These are phyloP conservation scores for Pharnaceum exiguum DNA, from an alignment of 148 eudicot species.

Conservation along the genomic window DNA sequence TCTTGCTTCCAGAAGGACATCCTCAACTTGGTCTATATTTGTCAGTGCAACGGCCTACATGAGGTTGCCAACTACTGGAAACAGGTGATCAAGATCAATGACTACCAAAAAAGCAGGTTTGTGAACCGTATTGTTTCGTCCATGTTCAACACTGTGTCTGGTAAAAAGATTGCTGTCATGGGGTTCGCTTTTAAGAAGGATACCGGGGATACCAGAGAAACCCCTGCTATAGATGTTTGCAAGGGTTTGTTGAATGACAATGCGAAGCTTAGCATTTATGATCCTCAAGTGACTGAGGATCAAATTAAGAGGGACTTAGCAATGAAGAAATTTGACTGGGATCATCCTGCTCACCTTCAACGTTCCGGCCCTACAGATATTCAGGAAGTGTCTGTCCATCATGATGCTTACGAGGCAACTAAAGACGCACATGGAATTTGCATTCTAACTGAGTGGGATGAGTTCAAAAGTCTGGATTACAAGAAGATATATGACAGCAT, in stretches of 20 bases:
- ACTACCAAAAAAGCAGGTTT: slow-evolving; percentile 56
- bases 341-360: slow-evolving; percentile 49
- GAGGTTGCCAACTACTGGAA: slow-evolving; percentile 64
- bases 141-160: slow-evolving; percentile 61
- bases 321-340: slow-evolving; percentile 55
- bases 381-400: slow-evolving; percentile 26
- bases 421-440: slow-evolving; percentile 55
- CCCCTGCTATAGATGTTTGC: slow-evolving; percentile 63
- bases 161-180: slow-evolving; percentile 47
- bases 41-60: slow-evolving; percentile 53
- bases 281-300: slow-evolving; percentile 52
- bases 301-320: slow-evolving; percentile 49
- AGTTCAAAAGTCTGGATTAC: slow-evolving; percentile 47
- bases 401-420: slow-evolving; percentile 48
- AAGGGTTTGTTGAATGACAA: slow-evolving; percentile 47
- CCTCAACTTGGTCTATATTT: slow-evolving; percentile 58
- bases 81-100: slow-evolving; percentile 58
- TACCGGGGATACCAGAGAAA: slow-evolving; percentile 59
- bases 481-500: slow-evolving; percentile 41
- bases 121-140: slow-evolving; percentile 60
- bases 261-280: slow-evolving; percentile 47
- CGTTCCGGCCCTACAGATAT: slow-evolving; percentile 30
- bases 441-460: slow-evolving; percentile 60
- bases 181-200: slow-evolving; percentile 64
- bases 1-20: slow-evolving; percentile 68